Conservation (phyloP, 1,284 basidiomycete genomes). For the Naganishia cerealis region DNA sequence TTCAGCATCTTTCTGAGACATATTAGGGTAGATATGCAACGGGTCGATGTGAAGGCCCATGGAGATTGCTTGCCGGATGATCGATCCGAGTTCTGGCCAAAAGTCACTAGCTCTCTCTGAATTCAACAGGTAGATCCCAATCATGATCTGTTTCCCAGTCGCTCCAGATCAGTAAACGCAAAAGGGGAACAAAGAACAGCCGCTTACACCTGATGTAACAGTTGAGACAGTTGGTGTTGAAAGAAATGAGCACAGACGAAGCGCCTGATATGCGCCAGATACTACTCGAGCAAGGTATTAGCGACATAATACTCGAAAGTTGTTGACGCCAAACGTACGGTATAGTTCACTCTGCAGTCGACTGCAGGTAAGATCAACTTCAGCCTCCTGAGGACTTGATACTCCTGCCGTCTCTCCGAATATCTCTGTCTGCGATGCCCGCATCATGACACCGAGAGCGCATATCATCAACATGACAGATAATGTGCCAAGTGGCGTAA, state of each 20-base stretch:
- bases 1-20: constrained; percentile 51
- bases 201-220: constrained; percentile 45
- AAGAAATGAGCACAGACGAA: constrained; percentile 53
- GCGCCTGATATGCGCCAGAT: constrained; percentile 52
- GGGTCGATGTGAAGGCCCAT: constrained; percentile 54
- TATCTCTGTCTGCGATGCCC: constrained; percentile 48
- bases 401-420: constrained; percentile 40
- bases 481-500: constrained; percentile 48
- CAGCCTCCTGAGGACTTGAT: constrained; percentile 12
- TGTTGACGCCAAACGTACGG: constrained; percentile 38
- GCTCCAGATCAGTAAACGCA: not conserved
- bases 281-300: constrained; percentile 37
- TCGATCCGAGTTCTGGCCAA: constrained; percentile 48
- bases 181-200: not conserved
- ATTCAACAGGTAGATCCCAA: constrained; percentile 51
- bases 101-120: constrained; percentile 51
- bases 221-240: constrained; percentile 50
- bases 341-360: constrained; percentile 53
- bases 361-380: constrained; percentile 48
- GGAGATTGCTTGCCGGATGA: constrained; percentile 50
- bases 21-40: constrained; percentile 44
- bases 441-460: constrained; percentile 49
- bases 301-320: not conserved
- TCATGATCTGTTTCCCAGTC: constrained; percentile 39
- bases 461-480: constrained; percentile 53